Percentiles rank a stretch among this genome's conserved stretches.
phyloP scores from a whole-genome alignment of 2,329 filamentous ascomycete species.

The Trichoderma atroviride region DNA sequence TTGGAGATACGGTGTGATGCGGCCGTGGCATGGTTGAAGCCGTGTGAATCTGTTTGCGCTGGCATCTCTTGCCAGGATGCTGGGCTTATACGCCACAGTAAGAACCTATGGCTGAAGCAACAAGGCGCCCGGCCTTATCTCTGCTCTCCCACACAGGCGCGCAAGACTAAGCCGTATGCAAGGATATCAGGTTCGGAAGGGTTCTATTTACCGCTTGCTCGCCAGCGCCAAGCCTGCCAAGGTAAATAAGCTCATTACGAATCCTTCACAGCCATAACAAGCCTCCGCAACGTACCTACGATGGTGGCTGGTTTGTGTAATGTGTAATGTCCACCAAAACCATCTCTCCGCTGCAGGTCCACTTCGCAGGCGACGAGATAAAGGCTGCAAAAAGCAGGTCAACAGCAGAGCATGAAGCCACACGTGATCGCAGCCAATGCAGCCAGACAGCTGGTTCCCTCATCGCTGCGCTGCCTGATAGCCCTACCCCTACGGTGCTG shows the following conservation, averaged over 20 bases:
- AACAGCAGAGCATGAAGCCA: not conserved
- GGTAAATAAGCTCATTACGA: too few relatives aligned
- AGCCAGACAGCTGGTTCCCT: not conserved
- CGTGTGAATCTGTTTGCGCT: not conserved
- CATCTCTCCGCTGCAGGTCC: too few relatives aligned
- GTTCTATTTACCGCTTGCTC: too few relatives aligned
- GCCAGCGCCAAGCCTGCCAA: too few relatives aligned
- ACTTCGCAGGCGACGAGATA: too few relatives aligned
- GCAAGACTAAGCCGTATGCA: not conserved
- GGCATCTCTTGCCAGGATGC: slow-evolving; percentile 14
- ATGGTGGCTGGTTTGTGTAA: not conserved
- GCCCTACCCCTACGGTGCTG: not conserved
- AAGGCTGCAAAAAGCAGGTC: not conserved
- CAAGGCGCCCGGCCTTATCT: slow-evolving; percentile 8
- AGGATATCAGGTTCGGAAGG: too few relatives aligned
- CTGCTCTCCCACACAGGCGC: too few relatives aligned
- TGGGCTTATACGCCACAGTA: too few relatives aligned
- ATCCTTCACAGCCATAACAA: slow-evolving; percentile 11
- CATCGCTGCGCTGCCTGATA: not conserved
- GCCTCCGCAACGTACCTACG: not conserved
- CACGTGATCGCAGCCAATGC: slow-evolving; percentile 7
- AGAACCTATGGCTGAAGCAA: not conserved
- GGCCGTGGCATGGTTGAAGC: not conserved
- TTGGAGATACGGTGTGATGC: not conserved
- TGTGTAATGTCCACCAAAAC: too few relatives aligned